Conservation (phyloP, 75 land plant genomes). For the Ceratopteris richardii region DNA sequence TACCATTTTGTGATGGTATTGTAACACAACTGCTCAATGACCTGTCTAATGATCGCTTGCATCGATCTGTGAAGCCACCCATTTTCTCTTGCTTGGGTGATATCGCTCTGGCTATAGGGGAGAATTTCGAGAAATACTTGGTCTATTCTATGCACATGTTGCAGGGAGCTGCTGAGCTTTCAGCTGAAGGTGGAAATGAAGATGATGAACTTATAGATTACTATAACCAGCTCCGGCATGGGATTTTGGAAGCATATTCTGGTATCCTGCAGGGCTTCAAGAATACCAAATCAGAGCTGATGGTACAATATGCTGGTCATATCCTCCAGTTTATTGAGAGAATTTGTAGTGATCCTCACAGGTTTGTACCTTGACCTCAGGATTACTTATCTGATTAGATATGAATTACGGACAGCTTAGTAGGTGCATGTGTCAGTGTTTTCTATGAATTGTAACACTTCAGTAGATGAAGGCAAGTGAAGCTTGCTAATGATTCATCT, state of each 20-base stretch:
- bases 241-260: slow-evolving; percentile 90
- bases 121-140: slow-evolving; percentile 82
- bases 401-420: too few species aligned
- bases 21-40: slow-evolving; percentile 91
- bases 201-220: slow-evolving; percentile 92
- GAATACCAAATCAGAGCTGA: slow-evolving; percentile 63
- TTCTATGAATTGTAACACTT: too few species aligned
- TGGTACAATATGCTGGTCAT: slow-evolving; percentile 70
- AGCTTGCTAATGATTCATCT: too few species aligned
- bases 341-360: slow-evolving; percentile 47
- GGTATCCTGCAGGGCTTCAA: slow-evolving; percentile 96
- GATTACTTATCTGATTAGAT: too few species aligned
- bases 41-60: slow-evolving; percentile 78
- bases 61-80: slow-evolving; percentile 91
- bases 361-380: slow-evolving; percentile 22
- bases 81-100: slow-evolving; percentile 96
- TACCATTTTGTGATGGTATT: slow-evolving; percentile 88
- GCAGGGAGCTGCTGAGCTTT: slow-evolving; percentile 85
- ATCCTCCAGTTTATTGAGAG: slow-evolving; percentile 79
- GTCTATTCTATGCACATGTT: slow-evolving; percentile 96
- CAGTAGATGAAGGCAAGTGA: too few species aligned
- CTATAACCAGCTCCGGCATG: slow-evolving; percentile 77
- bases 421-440: too few species aligned
- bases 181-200: slow-evolving; percentile 39
- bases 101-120: slow-evolving; percentile 86